phyloP scores from a whole-genome alignment of 805 yeast genomes.

The Candida oleophila region DNA sequence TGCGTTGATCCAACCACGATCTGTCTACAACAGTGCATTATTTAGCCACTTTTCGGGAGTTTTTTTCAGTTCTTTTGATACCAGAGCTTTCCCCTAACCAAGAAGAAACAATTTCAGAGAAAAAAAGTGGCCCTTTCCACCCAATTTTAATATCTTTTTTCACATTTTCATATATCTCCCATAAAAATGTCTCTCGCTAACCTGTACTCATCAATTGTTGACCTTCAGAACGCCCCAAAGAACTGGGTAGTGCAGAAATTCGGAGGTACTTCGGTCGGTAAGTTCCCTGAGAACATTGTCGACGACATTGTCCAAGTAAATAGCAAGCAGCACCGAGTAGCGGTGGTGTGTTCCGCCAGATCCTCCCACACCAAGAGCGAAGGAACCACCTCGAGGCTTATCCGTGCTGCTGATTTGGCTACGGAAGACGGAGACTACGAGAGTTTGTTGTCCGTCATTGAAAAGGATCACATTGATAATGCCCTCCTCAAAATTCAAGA shows the following conservation, averaged over 20 bases:
- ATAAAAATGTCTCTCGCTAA: constrained; percentile 12
- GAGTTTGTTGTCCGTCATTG: constrained; percentile 60
- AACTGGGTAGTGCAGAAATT: constrained; percentile 75
- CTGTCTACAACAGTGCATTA: neutral
- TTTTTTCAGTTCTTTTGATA: neutral
- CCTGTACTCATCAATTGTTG: constrained; percentile 43
- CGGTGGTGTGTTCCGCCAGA: constrained; percentile 95
- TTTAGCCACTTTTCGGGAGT: neutral
- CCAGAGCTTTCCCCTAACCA: too few species aligned
- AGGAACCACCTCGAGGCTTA: constrained; percentile 89
- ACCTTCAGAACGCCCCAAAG: constrained; percentile 22
- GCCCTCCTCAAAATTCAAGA: constrained; percentile 56
- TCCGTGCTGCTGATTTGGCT: constrained; percentile 81
- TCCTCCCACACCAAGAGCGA: constrained; percentile 88
- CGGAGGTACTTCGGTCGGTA: constrained; percentile 97
- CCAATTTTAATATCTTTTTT: too few species aligned
- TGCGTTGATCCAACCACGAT: neutral
- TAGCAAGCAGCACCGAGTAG: constrained; percentile 63
- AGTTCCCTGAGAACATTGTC: constrained; percentile 82
- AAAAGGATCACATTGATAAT: constrained; percentile 75
- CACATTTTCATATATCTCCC: neutral
- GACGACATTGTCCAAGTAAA: constrained; percentile 77
- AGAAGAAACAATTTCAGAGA: too few species aligned
- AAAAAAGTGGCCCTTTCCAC: too few species aligned
- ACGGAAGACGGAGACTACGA: constrained; percentile 58